Base-by-base conservation (phyloP, 2,329 filamentous ascomycete genomes). In the Fusarium keratoplasticum region DNA sequence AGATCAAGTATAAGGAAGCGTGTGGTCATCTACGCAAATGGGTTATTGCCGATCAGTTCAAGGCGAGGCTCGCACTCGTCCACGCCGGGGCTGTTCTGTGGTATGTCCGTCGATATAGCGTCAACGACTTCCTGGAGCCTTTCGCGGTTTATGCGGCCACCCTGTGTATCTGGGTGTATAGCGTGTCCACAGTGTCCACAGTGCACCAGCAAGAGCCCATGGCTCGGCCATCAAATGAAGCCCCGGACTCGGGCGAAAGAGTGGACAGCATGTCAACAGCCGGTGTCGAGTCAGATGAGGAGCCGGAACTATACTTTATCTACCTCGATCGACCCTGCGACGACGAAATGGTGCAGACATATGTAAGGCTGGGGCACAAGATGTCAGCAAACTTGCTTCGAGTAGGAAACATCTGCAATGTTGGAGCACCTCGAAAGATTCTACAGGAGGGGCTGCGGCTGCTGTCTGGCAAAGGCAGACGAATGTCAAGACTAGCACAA, bases 281-380 rank as follows among this genome's bases (percentile, higher is more conserved):
- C 6, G 16, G 50, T 29, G n/a, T n/a, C 1, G 42, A 64, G 9
- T 27, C 35, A 16, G 66, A 68, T 25, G 61, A 68, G 35, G 54
- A 73, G 2, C 73, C 64, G 18, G 72, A 75, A 5, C 64, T 58
- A 8, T 33, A 54, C 6, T 75, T 75, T 20, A 66, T 75, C 2
- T 67, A 75, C 22, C 55, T 75, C 0, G 73, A 75, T 36, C 69
- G 73, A 4, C 73, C 73, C 10, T 75, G 72, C 6, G 73, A 75
- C 11, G 73, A 75, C 11, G 73, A 75, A 47, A 75, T 75, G 64
- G 73, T 75, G 0, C 73, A 75, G 27, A 55, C 67, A 0, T 75
- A 73, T 36, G 74, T 75, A 29, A 64, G 73, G 0, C 59, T 70
- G 1, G 73, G 73, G 3, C 69, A 75, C 18, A 75, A 73, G 50